Evolutionary conservation across 2,329 filamentous ascomycete genomes (phyloP).

Genomic region (Colletotrichum somersetense): DNA sequence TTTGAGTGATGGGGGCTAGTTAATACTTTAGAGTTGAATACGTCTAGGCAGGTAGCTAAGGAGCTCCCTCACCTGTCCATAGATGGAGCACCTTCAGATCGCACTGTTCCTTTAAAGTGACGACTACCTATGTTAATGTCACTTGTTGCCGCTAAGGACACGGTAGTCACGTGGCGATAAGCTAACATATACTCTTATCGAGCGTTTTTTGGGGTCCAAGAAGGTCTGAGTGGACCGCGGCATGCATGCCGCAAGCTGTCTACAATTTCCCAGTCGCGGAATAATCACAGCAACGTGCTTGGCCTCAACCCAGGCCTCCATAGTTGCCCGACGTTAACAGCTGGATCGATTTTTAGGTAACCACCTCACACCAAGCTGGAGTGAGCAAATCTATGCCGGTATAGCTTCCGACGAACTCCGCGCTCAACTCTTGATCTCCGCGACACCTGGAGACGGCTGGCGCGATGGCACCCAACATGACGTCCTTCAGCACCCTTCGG

Average conservation of each 20-base stretch:
- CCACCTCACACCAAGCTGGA: background rate
- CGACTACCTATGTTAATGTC: background rate
- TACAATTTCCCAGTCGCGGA: conserved; percentile 22
- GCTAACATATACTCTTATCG: conserved; percentile 6
- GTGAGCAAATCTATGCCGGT: background rate
- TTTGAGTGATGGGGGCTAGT: too few relatives aligned
- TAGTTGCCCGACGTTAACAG: background rate
- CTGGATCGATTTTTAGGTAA: background rate
- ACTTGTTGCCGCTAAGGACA: background rate
- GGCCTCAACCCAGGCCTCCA: conserved; percentile 8
- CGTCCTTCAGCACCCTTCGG: conserved; percentile 75
- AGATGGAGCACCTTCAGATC: background rate
- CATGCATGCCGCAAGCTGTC: conserved; percentile 35
- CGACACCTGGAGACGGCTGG: conserved; percentile 15
- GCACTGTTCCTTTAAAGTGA: too few relatives aligned
- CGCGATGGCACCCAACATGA: conserved; percentile 33
- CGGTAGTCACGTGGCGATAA: conserved; percentile 29
- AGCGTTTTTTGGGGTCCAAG: conserved; percentile 21
- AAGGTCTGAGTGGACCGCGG: conserved; percentile 16
- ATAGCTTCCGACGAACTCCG: background rate
- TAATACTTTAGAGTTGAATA: background rate
- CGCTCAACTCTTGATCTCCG: background rate
- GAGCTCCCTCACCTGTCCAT: background rate
- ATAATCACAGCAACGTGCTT: conserved; percentile 13
- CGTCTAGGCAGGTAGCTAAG: background rate